Percentiles rank a stretch among this genome's conserved stretches.
phyloP scores from a whole-genome alignment of 176 grass and related monocot genomes.

The Sorghum bicolor region Sorghum_bicolor_NCBIv3 NC_012870.2:56278501-56279000 shows the following conservation, averaged over 20 bases:
- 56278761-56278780: not conserved
- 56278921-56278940: no score
- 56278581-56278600: not conserved
- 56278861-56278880: no score
- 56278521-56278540: not conserved
- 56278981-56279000: no score
- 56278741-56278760: not conserved
- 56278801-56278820: no score
- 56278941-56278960: no score
- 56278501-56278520: not conserved
- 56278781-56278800: not conserved
- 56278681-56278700: constrained; percentile 25
- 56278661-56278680: constrained; percentile 19
- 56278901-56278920: no score
- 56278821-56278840: no score
- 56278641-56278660: constrained; percentile 34
- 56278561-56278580: not conserved
- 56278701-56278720: constrained; percentile 20
- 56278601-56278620: not conserved
- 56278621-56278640: not conserved
- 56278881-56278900: no score
- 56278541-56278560: not conserved
- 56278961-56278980: no score
- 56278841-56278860: no score
- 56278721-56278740: not conserved